phyloP scores from a whole-genome alignment of 2,329 filamentous ascomycete species.

The Diaporthe capsici region DNA sequence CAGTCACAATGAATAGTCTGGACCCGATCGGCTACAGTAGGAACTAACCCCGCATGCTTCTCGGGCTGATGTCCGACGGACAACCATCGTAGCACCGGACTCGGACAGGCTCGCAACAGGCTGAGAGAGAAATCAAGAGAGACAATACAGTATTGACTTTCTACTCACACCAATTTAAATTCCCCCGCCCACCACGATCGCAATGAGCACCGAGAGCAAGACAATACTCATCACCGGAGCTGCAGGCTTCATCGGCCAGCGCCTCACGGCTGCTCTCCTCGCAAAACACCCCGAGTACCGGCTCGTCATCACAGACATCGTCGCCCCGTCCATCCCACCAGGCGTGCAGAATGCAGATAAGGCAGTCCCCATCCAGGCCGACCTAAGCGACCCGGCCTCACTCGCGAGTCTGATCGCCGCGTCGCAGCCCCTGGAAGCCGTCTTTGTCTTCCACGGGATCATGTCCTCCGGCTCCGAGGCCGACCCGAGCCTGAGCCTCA shows the following conservation, averaged over 20 bases:
- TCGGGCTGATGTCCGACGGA: background rate
- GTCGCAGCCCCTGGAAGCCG: conserved; percentile 43
- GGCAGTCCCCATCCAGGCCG: conserved; percentile 36
- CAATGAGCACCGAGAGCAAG: conserved; percentile 35
- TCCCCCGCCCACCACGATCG: background rate
- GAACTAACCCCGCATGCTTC: conserved; percentile 24
- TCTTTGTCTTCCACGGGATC: conserved; percentile 74
- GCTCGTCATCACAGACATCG: conserved; percentile 67
- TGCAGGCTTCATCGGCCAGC: conserved; percentile 75
- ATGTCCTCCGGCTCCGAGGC: conserved; percentile 75
- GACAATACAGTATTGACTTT: background rate
- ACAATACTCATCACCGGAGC: conserved; percentile 74
- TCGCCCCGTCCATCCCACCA: conserved; percentile 24
- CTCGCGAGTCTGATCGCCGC: conserved; percentile 37
- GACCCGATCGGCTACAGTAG: conserved; percentile 1
- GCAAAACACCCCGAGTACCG: conserved; percentile 53
- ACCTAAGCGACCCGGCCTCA: conserved; percentile 38
- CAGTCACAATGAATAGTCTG: conserved; percentile 1
- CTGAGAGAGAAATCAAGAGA: background rate
- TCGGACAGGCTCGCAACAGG: background rate
- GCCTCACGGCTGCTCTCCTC: conserved; percentile 69
- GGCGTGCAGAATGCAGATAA: conserved; percentile 5
- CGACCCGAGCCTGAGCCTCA: conserved; percentile 60
- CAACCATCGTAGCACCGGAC: conserved; percentile 3
- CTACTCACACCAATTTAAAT: too few relatives aligned